Conservation (phyloP, 768 basidiomycete genomes). For the Mycena rebaudengoi region DNA sequence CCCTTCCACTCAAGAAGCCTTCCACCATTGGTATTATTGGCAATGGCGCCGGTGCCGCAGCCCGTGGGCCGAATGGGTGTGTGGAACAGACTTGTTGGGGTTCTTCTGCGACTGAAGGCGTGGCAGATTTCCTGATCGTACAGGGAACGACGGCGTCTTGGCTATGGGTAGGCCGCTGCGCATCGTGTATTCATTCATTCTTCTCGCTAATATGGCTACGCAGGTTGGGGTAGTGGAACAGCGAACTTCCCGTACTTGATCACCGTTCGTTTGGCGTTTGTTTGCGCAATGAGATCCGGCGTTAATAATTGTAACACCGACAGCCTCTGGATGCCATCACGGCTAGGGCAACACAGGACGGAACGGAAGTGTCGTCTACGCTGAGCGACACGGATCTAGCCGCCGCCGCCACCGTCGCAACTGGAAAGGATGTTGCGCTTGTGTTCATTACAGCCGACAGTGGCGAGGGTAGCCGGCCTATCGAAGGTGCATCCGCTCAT, state of each 20-base stretch:
- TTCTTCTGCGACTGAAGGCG: background rate
- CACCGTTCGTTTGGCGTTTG: constrained; percentile 40
- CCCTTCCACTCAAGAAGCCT: constrained; percentile 3
- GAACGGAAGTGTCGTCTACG: constrained; percentile 53
- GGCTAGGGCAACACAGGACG: constrained; percentile 46
- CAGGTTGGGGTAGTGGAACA: constrained; percentile 60
- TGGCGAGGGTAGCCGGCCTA: too few species aligned
- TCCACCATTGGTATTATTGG: constrained; percentile 62
- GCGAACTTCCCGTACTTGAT: constrained; percentile 60
- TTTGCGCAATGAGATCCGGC: too few species aligned
- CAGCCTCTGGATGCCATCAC: constrained; percentile 58
- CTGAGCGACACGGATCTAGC: constrained; percentile 58
- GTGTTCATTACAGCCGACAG: constrained; percentile 59
- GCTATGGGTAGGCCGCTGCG: constrained; percentile 60
- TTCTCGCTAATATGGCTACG: background rate
- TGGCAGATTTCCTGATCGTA: constrained; percentile 54
- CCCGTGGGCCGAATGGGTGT: constrained; percentile 64
- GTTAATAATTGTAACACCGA: too few species aligned
- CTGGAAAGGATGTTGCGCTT: constrained; percentile 56
- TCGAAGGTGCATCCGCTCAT: too few species aligned
- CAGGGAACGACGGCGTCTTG: constrained; percentile 64
- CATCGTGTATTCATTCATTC: constrained; percentile 37
- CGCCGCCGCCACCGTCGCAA: constrained; percentile 50
- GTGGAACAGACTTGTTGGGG: too few species aligned
- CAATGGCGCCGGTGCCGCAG: constrained; percentile 61